Evolutionary conservation across 2,329 filamentous ascomycete genomes (phyloP).

Genomic region (Elsinoe australis): DNA sequence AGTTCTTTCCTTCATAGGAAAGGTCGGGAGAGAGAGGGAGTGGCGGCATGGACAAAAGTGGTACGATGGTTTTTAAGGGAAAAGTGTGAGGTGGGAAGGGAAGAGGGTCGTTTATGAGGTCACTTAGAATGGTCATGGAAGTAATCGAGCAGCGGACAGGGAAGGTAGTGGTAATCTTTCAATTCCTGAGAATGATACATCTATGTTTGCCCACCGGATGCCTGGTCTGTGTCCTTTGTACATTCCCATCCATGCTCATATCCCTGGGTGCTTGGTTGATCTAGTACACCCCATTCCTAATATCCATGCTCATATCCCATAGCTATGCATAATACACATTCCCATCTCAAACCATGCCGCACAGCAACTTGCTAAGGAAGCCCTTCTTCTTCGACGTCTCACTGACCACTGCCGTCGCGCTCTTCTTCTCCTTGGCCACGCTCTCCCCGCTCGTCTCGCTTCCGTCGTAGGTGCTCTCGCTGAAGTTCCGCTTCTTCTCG

Average conservation of each 20-base stretch:
- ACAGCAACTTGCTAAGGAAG: constrained; percentile 13
- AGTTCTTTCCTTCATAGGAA: not conserved
- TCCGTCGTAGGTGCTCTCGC: constrained; percentile 3
- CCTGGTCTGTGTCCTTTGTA: not conserved
- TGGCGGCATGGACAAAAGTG: too few relatives aligned
- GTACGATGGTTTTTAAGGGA: too few relatives aligned
- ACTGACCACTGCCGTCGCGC: not conserved
- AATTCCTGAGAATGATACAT: constrained; percentile 14
- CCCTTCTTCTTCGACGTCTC: constrained; percentile 2
- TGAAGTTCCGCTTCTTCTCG: constrained; percentile 14
- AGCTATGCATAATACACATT: constrained; percentile 1
- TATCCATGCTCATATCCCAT: not conserved
- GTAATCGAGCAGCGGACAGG: not conserved
- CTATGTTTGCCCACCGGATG: constrained; percentile 1
- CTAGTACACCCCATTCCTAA: not conserved
- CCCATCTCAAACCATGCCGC: constrained; percentile 16
- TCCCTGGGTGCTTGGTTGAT: not conserved
- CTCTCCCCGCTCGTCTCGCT: constrained; percentile 6
- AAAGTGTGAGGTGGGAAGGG: too few relatives aligned
- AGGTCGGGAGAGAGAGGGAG: not conserved
- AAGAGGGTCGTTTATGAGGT: too few relatives aligned
- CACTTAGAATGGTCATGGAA: too few relatives aligned
- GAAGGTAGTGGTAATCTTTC: not conserved
- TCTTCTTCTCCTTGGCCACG: constrained; percentile 2
- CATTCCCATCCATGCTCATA: too few relatives aligned